Percentiles rank a stretch among this genome's conserved stretches.
Evolutionary conservation across 495 filamentous ascomycete species (phyloP).

Genomic region (Talaromyces liani): DNA sequence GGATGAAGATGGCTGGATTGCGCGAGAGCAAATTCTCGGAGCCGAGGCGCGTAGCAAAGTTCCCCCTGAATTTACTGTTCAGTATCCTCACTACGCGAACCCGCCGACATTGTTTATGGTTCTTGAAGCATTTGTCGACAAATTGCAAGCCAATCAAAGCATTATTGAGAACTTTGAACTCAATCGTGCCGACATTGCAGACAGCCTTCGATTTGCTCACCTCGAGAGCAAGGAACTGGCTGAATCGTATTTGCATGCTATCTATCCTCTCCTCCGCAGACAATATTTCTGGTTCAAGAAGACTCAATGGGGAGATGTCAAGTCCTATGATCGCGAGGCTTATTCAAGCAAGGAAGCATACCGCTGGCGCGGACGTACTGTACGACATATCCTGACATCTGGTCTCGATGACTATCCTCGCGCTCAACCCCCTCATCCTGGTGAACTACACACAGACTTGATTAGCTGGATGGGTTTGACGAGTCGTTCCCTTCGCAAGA

Average conservation of each 20-base stretch:
- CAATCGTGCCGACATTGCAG: conserved; percentile 17
- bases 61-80: conserved; percentile 86
- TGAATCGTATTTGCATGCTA: conserved; percentile 62
- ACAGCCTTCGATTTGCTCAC: conserved; percentile 47
- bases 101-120: conserved; percentile 95
- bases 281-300: conserved; percentile 93
- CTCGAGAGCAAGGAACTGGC: conserved; percentile 61
- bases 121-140: conserved; percentile 73
- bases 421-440: conserved; percentile 92
- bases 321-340: conserved; percentile 79
- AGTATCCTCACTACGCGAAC: conserved; percentile 97
- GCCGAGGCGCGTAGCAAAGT: conserved; percentile 94
- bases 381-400: conserved; percentile 80
- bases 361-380: conserved; percentile 89
- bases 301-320: conserved; percentile 87
- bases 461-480: conserved; percentile 97
- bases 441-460: conserved; percentile 91
- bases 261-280: conserved; percentile 88
- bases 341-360: conserved; percentile 85
- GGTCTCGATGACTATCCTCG: conserved; percentile 95
- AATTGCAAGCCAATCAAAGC: conserved; percentile 43
- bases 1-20: conserved; percentile 98
- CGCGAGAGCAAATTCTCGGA: conserved; percentile 91
- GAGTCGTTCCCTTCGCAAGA: conserved; percentile 69
- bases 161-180: conserved; percentile 15